Evolutionary conservation across 1,139 yeast species (phyloP).

Genomic region (Suhomyces choctaworum): DNA sequence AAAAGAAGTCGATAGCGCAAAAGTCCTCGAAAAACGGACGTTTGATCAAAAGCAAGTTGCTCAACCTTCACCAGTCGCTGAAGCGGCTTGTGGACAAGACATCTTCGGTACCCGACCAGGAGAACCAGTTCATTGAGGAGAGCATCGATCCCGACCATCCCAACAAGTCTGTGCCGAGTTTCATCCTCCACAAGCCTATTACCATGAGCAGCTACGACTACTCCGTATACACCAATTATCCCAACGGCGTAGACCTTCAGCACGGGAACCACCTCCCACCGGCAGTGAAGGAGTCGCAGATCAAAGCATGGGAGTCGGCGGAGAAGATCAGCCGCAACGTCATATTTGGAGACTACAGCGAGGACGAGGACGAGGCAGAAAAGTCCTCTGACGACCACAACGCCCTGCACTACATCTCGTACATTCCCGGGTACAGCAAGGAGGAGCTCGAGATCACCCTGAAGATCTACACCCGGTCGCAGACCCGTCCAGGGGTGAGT

Average conservation of each 20-base stretch:
- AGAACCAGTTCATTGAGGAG: conserved; percentile 7
- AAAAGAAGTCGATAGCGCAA: conserved; percentile 13
- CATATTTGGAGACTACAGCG: conserved; percentile 36
- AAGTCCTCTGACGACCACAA: neutral
- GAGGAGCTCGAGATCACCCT: conserved; percentile 34
- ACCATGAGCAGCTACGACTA: conserved; percentile 25
- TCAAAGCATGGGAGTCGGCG: conserved; percentile 51
- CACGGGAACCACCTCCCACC: conserved; percentile 23
- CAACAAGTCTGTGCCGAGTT: conserved; percentile 18
- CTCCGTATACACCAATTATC: conserved; percentile 25
- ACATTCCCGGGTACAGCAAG: conserved; percentile 45
- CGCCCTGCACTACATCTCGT: conserved; percentile 18
- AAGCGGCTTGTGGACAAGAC: conserved; percentile 15
- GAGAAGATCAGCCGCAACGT: conserved; percentile 39
- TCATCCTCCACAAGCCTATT: conserved; percentile 22
- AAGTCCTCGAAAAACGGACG: conserved; percentile 18
- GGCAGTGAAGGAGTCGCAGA: conserved; percentile 33
- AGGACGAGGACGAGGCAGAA: conserved; percentile 16
- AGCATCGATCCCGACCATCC: conserved; percentile 16
- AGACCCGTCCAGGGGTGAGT: conserved; percentile 6
- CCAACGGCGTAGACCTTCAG: conserved; percentile 22
- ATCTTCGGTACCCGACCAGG: conserved; percentile 5
- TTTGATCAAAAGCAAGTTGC: conserved; percentile 22
- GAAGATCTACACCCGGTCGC: conserved; percentile 17
- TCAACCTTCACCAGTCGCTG: conserved; percentile 26